Evolutionary conservation across 2,329 filamentous ascomycete species (phyloP).

Genomic region (Fusarium staphyleae): DNA sequence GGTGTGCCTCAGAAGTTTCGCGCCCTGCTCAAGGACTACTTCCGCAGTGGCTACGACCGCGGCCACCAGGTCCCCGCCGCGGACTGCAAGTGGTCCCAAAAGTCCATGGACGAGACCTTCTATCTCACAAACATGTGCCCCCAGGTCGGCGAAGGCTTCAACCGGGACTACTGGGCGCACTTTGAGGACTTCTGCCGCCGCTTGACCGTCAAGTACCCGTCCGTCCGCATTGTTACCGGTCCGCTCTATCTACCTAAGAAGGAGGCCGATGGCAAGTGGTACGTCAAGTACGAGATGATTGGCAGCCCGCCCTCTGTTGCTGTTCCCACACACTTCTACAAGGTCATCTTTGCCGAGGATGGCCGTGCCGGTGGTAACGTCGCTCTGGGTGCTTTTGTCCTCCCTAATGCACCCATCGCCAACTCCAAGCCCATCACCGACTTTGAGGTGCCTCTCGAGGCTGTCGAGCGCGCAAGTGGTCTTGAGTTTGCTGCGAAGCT

Average conservation of each 20-base stretch:
- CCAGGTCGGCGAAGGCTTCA: conserved; percentile 97
- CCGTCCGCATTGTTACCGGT: conserved; percentile 89
- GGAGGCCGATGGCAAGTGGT: conserved; percentile 87
- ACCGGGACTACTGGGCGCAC: conserved; percentile 98
- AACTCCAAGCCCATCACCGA: conserved; percentile 88
- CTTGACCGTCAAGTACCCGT: conserved; percentile 81
- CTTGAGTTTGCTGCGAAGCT: conserved; percentile 88
- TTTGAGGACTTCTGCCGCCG: conserved; percentile 96
- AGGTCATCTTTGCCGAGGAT: conserved; percentile 96
- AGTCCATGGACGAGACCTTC: conserved; percentile 95
- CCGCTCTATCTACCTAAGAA: conserved; percentile 90
- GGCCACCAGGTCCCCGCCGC: conserved; percentile 97
- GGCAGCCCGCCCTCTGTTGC: conserved; percentile 92
- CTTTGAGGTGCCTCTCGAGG: conserved; percentile 95
- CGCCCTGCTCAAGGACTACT: conserved; percentile 91
- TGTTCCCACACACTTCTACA: conserved; percentile 98
- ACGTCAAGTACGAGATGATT: conserved; percentile 94
- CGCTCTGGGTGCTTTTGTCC: conserved; percentile 89
- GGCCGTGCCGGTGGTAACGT: conserved; percentile 74
- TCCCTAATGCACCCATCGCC: conserved; percentile 88
- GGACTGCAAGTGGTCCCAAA: conserved; percentile 93
- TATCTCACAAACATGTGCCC: conserved; percentile 96
- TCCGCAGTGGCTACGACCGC: conserved; percentile 90
- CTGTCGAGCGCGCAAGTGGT: conserved; percentile 88
- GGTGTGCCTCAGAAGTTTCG: conserved; percentile 85